These are phyloP conservation scores for Colletotrichum australisinense DNA, from an alignment of 2,329 filamentous ascomycete genomes.

Conservation along the genomic window DNA sequence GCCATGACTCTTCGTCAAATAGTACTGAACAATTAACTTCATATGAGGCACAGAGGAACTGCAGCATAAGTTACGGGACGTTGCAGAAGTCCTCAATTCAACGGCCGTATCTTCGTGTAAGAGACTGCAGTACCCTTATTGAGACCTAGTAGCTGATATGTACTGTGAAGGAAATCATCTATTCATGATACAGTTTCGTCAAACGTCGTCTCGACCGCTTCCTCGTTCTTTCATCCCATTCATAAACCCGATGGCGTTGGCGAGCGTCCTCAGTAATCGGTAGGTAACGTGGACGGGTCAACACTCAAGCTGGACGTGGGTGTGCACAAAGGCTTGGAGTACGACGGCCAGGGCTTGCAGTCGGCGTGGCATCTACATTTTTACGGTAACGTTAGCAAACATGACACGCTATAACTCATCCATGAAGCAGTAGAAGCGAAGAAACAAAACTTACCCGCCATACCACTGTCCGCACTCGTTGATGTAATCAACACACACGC, in stretches of 20 bases:
- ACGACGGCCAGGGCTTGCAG: slow-evolving; percentile 37
- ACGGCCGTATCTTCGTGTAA: background rate
- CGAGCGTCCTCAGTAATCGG: background rate
- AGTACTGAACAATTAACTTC: background rate
- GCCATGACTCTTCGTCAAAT: background rate
- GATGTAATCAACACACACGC: slow-evolving; percentile 37
- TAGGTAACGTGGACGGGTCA: background rate
- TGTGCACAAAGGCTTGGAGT: slow-evolving; percentile 34
- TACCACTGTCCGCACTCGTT: slow-evolving; percentile 37
- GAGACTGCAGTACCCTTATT: background rate
- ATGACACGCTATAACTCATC: slow-evolving; percentile 29
- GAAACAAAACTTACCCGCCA: slow-evolving; percentile 37
- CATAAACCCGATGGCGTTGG: background rate
- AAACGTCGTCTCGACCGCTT: background rate
- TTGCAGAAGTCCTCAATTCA: background rate
- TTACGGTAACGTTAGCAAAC: background rate
- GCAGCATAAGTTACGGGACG: background rate
- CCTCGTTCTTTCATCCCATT: background rate
- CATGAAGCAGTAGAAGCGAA: background rate
- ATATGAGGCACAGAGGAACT: background rate
- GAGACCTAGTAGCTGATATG: background rate
- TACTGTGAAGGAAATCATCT: background rate
- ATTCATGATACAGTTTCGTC: background rate
- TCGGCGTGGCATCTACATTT: slow-evolving; percentile 27
- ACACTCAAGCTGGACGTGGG: background rate